Conservation (phyloP, 1,139 yeast species). For the Candida sojae region DNA sequence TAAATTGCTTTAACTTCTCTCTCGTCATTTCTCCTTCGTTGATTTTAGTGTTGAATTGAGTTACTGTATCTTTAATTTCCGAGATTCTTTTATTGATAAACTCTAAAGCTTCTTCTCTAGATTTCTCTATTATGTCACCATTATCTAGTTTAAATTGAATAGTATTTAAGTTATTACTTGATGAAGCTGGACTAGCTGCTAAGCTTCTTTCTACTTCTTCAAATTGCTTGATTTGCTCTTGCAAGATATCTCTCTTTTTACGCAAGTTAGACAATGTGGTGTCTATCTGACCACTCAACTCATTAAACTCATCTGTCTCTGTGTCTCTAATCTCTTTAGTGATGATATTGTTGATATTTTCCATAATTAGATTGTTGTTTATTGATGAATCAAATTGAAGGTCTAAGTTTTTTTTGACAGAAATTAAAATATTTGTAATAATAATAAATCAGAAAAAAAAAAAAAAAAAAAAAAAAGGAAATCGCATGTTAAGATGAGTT, state of each 20-base stretch:
- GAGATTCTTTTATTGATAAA: conserved; percentile 41
- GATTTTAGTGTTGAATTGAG: conserved; percentile 42
- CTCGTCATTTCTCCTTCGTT: conserved; percentile 44
- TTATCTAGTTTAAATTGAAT: conserved; percentile 56
- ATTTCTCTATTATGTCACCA: conserved; percentile 58
- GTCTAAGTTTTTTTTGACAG: background rate
- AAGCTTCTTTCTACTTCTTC: conserved; percentile 11
- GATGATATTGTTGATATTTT: background rate
- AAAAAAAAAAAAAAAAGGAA: background rate
- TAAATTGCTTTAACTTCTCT: conserved; percentile 30
- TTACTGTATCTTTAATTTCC: conserved; percentile 37
- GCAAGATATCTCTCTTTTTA: conserved; percentile 16
- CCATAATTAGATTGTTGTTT: background rate
- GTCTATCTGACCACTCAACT: conserved; percentile 15
- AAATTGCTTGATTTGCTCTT: conserved; percentile 15
- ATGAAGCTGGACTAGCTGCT: conserved; percentile 3
- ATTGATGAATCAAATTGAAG: background rate
- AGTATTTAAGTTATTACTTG: conserved; percentile 10
- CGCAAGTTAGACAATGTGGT: conserved; percentile 17
- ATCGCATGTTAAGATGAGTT: background rate
- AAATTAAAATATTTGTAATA: background rate
- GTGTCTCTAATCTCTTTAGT: background rate
- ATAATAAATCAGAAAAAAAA: background rate
- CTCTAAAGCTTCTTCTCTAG: conserved; percentile 41
- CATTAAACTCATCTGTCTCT: conserved; percentile 4